These are phyloP conservation scores for Nevesoporus exiguus DNA, from an alignment of 768 basidiomycete species.

Conservation along the genomic window DNA sequence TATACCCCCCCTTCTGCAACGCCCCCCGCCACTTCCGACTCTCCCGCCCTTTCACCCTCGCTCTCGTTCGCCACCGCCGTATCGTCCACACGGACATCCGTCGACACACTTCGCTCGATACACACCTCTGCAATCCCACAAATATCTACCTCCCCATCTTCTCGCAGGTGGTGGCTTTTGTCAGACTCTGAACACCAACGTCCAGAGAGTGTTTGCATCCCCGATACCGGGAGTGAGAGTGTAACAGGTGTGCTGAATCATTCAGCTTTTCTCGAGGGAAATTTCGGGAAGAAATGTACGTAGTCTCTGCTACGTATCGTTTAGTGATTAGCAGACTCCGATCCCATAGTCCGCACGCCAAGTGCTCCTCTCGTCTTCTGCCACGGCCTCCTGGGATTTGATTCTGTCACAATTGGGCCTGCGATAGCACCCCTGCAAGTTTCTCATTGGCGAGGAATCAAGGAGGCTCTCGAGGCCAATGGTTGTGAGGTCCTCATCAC, in stretches of 20 bases:
- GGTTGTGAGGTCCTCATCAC: slow-evolving; percentile 91
- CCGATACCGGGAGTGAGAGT: slow-evolving; percentile 37
- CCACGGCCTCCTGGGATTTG: slow-evolving; percentile 90
- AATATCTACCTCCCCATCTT: slow-evolving; percentile 22
- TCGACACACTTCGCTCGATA: slow-evolving; percentile 55
- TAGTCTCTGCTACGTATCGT: slow-evolving; percentile 12
- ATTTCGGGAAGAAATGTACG: slow-evolving; percentile 60
- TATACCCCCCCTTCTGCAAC: slow-evolving; percentile 63
- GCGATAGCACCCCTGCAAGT: slow-evolving; percentile 81
- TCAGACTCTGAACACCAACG: slow-evolving; percentile 38
- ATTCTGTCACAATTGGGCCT: slow-evolving; percentile 75
- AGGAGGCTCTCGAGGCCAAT: slow-evolving; percentile 85
- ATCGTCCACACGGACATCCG: slow-evolving; percentile 41
- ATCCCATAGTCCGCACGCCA: slow-evolving; percentile 62
- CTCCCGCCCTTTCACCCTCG: slow-evolving; percentile 12
- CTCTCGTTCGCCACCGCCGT: slow-evolving; percentile 24
- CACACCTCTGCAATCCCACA: slow-evolving; percentile 29
- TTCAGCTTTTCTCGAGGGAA: slow-evolving; percentile 42
- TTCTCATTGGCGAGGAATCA: slow-evolving; percentile 95
- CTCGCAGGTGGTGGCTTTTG: slow-evolving; percentile 50
- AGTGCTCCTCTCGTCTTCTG: slow-evolving; percentile 91
- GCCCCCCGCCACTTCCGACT: slow-evolving; percentile 39
- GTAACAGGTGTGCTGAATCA: slow-evolving; percentile 46
- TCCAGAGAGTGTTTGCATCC: too few relatives aligned
- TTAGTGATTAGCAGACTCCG: neutral